A percentile compares a stretch with the other conserved stretches of the same genome.
Conservation (phyloP, 805 yeast species). For the Metschnikowia koreensis region DNA sequence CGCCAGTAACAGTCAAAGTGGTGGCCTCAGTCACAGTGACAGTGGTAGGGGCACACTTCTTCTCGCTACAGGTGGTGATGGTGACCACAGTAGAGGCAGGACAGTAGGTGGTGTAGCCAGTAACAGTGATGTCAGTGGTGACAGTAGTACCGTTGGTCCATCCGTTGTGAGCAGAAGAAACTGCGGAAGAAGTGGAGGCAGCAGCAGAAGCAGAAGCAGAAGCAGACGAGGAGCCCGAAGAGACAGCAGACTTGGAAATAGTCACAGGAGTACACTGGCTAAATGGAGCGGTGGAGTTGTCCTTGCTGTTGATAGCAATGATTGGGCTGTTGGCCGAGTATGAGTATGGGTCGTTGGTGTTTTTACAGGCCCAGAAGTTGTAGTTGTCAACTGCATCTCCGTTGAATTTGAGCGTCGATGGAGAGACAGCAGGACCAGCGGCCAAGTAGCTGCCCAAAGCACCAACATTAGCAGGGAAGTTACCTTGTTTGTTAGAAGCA, state of each 20-base stretch:
- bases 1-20: slow-evolving; percentile 34
- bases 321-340: slow-evolving; percentile 8
- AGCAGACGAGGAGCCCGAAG: slow-evolving; percentile 5
- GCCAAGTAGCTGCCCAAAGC: slow-evolving; percentile 8
- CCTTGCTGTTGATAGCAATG: slow-evolving; percentile 7
- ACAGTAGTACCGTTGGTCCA: not conserved
- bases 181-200: not conserved
- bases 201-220: slow-evolving; percentile 18
- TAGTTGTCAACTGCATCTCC: slow-evolving; percentile 3
- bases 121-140: slow-evolving; percentile 27
- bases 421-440: slow-evolving; percentile 13
- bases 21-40: slow-evolving; percentile 30
- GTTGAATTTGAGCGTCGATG: slow-evolving; percentile 5
- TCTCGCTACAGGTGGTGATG: slow-evolving; percentile 30
- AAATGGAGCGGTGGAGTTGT: slow-evolving; percentile 11
- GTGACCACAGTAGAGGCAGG: slow-evolving; percentile 5
- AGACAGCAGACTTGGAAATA: slow-evolving; percentile 12
- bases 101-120: slow-evolving; percentile 2
- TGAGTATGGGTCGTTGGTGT: slow-evolving; percentile 14
- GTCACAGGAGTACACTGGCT: slow-evolving; percentile 9
- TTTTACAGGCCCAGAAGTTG: slow-evolving; percentile 16
- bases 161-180: not conserved
- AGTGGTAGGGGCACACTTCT: slow-evolving; percentile 25
- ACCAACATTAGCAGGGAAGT: slow-evolving; percentile 6
- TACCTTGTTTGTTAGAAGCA: slow-evolving; percentile 4